Evolutionary conservation across 2,329 filamentous ascomycete genomes (phyloP), one percentile per base, ranked within the genome.

Genomic region (Onygenales sp.): DNA sequence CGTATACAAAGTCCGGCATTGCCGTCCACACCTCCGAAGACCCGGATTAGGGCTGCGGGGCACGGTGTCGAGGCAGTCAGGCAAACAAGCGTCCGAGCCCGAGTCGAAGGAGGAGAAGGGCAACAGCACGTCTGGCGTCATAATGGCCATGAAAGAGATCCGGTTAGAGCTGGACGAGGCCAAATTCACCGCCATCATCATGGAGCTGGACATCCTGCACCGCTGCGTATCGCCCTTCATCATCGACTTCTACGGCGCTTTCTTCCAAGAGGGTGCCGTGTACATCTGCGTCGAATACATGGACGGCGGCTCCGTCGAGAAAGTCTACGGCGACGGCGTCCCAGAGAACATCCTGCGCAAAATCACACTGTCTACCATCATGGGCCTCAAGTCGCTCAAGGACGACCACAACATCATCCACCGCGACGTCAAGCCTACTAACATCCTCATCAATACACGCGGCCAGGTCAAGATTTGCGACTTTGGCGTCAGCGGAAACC

Each of bases 61-160:
- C 17, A 40, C 48, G 9, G 40, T 51, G 6, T 37, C 49, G 14
- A 21, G 40, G 11, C 52, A 56, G 47, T 47, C 50, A 6, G 54
- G 56, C 14, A 52, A 53, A 36, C 51, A 56, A 6, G 64, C 65
- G 32, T 58, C 64, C 10, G 65, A 65, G 43, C 61, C 58, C 31
- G 60, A 63, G 44, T 62, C 65, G 9, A 56, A 58, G 13, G 45
- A 56, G 11, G 57, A 56, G 10, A 65, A 70, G 21, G 57, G 56
- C 32, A 58, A 61, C 13, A 53, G 55, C 17, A 56, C 61, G 7
- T 68, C 73, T 0, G 90, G 92, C 14, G 81, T 87, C 49, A 78
- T 95, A 55, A 97, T 98, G 93, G 93, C 93, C 11, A 98, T 98
- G 93, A 98, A 98, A 69, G 93, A 98, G 71, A 94, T 98, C 62